Evolutionary conservation across 2,329 filamentous ascomycete species (phyloP).

Genomic region (Penicillium oxalicum): DNA sequence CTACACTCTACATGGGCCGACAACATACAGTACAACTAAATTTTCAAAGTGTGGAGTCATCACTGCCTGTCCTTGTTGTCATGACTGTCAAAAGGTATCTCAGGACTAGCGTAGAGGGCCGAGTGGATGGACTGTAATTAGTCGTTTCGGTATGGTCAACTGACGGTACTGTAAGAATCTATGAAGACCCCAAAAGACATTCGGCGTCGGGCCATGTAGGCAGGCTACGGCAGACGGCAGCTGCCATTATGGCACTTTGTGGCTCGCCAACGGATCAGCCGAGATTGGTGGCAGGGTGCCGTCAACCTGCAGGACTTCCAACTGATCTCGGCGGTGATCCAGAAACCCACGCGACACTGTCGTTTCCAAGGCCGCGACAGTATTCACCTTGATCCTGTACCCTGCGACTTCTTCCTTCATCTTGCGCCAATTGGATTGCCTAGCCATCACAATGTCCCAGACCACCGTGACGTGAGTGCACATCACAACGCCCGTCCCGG

Average conservation of each 20-base stretch:
- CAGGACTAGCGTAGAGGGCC: too few relatives aligned
- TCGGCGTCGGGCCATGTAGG: too few relatives aligned
- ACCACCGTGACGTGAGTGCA: conserved; percentile 35
- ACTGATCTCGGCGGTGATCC: not conserved
- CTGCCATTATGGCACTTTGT: conserved; percentile 21
- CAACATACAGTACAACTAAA: too few relatives aligned
- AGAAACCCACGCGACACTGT: conserved; percentile 1
- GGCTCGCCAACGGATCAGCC: conserved; percentile 18
- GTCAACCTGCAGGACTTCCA: conserved; percentile 3
- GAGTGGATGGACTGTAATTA: too few relatives aligned
- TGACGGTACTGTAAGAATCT: too few relatives aligned
- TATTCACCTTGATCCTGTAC: too few relatives aligned
- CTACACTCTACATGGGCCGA: too few relatives aligned
- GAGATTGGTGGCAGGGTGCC: conserved; percentile 21
- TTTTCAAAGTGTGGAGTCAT: too few relatives aligned
- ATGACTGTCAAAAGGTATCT: too few relatives aligned
- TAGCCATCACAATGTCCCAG: conserved; percentile 28
- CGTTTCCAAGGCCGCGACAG: not conserved
- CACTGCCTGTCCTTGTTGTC: too few relatives aligned
- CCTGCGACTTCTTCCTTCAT: not conserved
- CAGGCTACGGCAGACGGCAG: conserved; percentile 7
- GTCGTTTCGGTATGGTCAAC: too few relatives aligned
- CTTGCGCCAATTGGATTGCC: conserved; percentile 3
- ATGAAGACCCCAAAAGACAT: too few relatives aligned
- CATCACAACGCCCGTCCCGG: not conserved